phyloP scores from a whole-genome alignment of 805 yeast genomes.

The Kodamaea leandrae region DNA sequence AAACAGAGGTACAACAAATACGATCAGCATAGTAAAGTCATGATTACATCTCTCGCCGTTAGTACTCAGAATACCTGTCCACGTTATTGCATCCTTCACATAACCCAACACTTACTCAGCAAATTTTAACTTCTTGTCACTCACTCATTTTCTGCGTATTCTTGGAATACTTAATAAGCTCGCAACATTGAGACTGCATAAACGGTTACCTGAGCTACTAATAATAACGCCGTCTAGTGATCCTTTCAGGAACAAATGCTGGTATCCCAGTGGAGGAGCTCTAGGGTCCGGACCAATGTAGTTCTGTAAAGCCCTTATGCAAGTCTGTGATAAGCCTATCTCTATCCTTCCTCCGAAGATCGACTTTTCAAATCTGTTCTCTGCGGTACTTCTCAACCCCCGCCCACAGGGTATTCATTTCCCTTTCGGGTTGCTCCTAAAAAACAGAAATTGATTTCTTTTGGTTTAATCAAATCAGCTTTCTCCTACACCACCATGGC shows the following conservation, averaged over 20 bases:
- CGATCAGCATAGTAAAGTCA: too few species aligned
- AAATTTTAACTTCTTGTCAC: neutral
- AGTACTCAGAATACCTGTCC: too few species aligned
- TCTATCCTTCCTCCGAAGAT: too few species aligned
- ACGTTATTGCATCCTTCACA: too few species aligned
- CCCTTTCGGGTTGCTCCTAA: conserved; percentile 1
- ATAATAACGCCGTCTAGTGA: conserved; percentile 1
- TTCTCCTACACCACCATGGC: conserved; percentile 7
- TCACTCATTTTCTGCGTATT: neutral
- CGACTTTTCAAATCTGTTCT: too few species aligned
- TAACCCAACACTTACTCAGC: too few species aligned
- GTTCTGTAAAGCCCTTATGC: too few species aligned
- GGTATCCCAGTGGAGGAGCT: too few species aligned
- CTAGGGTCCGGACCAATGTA: too few species aligned
- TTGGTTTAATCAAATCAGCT: conserved; percentile 2
- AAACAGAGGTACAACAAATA: too few species aligned
- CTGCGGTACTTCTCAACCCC: conserved; percentile 3
- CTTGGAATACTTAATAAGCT: neutral
- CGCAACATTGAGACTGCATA: neutral
- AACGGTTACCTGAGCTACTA: neutral
- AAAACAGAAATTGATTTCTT: conserved; percentile 3
- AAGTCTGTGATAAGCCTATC: too few species aligned
- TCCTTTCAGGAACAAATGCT: neutral
- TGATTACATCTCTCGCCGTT: too few species aligned
- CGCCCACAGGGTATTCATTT: conserved; percentile 5